Evolutionary conservation across 495 filamentous ascomycete genomes (phyloP).

Genomic region (Neurospora sublineolata): DNA sequence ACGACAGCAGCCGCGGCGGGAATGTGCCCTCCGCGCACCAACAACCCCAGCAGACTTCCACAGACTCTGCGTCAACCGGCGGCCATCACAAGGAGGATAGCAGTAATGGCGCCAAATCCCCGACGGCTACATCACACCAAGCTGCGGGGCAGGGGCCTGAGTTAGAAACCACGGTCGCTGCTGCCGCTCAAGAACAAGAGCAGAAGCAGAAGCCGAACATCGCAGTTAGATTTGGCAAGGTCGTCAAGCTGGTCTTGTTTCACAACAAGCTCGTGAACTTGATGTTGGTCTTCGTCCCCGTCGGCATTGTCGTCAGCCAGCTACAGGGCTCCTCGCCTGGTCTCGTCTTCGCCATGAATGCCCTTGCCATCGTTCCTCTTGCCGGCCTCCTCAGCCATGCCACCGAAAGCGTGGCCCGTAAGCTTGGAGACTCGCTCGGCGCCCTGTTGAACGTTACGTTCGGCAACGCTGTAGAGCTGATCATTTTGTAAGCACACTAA

Average conservation of each 20-base stretch:
- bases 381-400: constrained; percentile 69
- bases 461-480: constrained; percentile 66
- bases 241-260: constrained; percentile 43
- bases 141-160: constrained; percentile 46
- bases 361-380: constrained; percentile 73
- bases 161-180: constrained; percentile 19
- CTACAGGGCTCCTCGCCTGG: constrained; percentile 22
- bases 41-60: background rate
- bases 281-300: constrained; percentile 67
- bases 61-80: background rate
- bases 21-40: background rate
- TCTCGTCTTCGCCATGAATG: constrained; percentile 66
- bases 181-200: constrained; percentile 2
- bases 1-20: constrained; percentile 7
- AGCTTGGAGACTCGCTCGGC: constrained; percentile 69
- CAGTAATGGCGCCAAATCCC: constrained; percentile 18
- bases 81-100: constrained; percentile 7
- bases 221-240: constrained; percentile 35
- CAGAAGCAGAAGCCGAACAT: constrained; percentile 33
- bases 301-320: constrained; percentile 57
- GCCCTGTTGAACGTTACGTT: constrained; percentile 80
- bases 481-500: constrained; percentile 22
- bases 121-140: constrained; percentile 41
- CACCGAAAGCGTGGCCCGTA: constrained; percentile 68
- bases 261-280: constrained; percentile 63